These are phyloP conservation scores for Actinomortierella ambigua DNA, from an alignment of 371 early-diverging fungal species.

Conservation along the genomic window DNA sequence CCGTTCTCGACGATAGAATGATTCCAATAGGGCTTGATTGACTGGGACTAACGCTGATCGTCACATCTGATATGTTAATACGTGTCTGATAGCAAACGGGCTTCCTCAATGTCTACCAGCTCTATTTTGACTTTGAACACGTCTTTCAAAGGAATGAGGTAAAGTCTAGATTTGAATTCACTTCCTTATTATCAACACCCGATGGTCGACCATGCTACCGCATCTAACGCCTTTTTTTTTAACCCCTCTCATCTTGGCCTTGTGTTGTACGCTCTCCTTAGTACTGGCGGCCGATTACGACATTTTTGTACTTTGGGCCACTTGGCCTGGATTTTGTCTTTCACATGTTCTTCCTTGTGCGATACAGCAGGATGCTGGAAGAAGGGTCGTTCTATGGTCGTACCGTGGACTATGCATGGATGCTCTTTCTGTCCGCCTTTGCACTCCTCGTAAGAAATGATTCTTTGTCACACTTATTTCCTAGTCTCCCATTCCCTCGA, in stretches of 20 bases:
- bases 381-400: slow-evolving; percentile 91
- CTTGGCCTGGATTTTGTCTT: slow-evolving; percentile 90
- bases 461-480: not conserved
- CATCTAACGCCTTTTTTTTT: not conserved
- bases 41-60: too few relatives aligned
- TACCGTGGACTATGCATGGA: slow-evolving; percentile 92
- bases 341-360: slow-evolving; percentile 91
- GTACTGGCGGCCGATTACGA: slow-evolving; percentile 93
- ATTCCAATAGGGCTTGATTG: too few relatives aligned
- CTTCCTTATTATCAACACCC: too few relatives aligned
- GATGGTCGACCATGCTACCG: too few relatives aligned
- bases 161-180: too few relatives aligned
- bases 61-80: slow-evolving; percentile 3
- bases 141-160: slow-evolving; percentile 74
- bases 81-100: slow-evolving; percentile 63
- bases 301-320: slow-evolving; percentile 90
- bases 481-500: too few relatives aligned
- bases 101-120: slow-evolving; percentile 72
- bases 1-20: too few relatives aligned
- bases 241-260: slow-evolving; percentile 2
- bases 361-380: slow-evolving; percentile 92
- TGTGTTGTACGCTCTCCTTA: slow-evolving; percentile 35
- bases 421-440: slow-evolving; percentile 70
- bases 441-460: slow-evolving; percentile 60
- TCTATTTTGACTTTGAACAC: slow-evolving; percentile 79